Percentiles rank a stretch among this genome's conserved stretches.
phyloP scores from a whole-genome alignment of 83 land plant species.

The Diphasiastrum complanatum region DNA sequence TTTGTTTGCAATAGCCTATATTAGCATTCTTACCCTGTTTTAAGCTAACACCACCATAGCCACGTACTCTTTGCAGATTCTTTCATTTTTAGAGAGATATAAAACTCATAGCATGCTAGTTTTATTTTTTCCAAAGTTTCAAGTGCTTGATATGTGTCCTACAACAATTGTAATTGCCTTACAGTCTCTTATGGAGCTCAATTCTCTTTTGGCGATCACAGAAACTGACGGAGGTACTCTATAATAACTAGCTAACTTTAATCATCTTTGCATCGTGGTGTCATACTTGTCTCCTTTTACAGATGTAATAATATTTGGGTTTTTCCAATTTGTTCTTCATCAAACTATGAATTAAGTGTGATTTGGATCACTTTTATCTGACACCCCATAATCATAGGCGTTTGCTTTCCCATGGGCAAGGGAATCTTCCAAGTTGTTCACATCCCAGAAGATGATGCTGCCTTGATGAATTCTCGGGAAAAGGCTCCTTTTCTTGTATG shows the following conservation, averaged over 20 bases:
- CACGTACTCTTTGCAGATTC: not conserved
- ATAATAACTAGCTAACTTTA: not conserved
- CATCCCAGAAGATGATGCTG: conserved; percentile 94
- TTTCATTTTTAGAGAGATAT: conserved; percentile 5
- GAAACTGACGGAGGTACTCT: conserved; percentile 81
- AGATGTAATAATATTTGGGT: conserved; percentile 6
- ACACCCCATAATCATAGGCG: conserved; percentile 61
- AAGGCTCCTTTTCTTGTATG: conserved; percentile 98
- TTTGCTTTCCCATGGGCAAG: conserved; percentile 97
- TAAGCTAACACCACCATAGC: not conserved
- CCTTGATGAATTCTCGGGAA: conserved; percentile 93
- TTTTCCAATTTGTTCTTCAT: not conserved
- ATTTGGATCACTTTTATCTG: not conserved
- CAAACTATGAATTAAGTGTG: not conserved
- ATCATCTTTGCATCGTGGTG: not conserved
- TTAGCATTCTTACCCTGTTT: not conserved
- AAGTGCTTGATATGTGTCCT: too few species aligned
- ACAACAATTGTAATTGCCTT: not conserved
- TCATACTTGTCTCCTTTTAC: not conserved
- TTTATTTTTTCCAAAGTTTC: too few species aligned
- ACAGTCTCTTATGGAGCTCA: conserved; percentile 92
- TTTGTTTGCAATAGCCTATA: not conserved
- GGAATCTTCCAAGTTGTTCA: conserved; percentile 91
- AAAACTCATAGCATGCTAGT: not conserved
- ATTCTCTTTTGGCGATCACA: conserved; percentile 58